Evolutionary conservation across 257 asterid genomes (phyloP), one percentile per base, ranked within the genome.

Genomic region (Ehretia macrophylla): DNA sequence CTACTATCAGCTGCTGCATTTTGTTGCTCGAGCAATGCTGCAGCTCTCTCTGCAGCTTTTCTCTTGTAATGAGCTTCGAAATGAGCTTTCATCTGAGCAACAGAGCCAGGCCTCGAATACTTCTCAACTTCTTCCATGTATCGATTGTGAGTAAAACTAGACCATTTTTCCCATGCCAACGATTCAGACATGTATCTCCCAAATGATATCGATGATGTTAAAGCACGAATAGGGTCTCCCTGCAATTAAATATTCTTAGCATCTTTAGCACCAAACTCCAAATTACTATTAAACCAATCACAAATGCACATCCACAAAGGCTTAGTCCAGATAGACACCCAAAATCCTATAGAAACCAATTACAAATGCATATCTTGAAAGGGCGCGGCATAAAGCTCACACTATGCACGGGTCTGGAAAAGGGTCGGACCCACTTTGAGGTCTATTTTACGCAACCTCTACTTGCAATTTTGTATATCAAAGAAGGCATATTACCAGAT

Each of bases 1-100:
- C 32, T 18, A 61, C 60, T 39, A 27, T 14, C 59, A 59, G 63
- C 69, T 21, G 58, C 77, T 5, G 65, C 78, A 37, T 58, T 83
- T 56, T 75, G 79, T 68, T 81, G 84, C 79, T 80, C 84, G 13
- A 78, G 78, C 78, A 84, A 72, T 0, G 77, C 75, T 56, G 88
- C 86, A 55, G 94, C 90, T 74, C 85, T 79, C 71, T 64, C 70
- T 16, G 80, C 73, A 46, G 73, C 78, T 23, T 81, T 77, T 59
- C 79, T 82, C 79, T 82, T 88, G 69, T 78, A 81, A 67, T 83
- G 96, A 60, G 95, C 96, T 76, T 91, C 98, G 17, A 91, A 88
- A 70, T 80, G 86, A 62, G 98, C 96, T 77, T 82, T 91, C 85
- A 85, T 91, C 75, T 75, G 94, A 51, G 98, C 98, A 67, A 90